A percentile compares a stretch with the other conserved stretches of the same genome.
Evolutionary conservation across 2,329 filamentous ascomycete species (phyloP).

Genomic region (Fusarium paranaense): DNA sequence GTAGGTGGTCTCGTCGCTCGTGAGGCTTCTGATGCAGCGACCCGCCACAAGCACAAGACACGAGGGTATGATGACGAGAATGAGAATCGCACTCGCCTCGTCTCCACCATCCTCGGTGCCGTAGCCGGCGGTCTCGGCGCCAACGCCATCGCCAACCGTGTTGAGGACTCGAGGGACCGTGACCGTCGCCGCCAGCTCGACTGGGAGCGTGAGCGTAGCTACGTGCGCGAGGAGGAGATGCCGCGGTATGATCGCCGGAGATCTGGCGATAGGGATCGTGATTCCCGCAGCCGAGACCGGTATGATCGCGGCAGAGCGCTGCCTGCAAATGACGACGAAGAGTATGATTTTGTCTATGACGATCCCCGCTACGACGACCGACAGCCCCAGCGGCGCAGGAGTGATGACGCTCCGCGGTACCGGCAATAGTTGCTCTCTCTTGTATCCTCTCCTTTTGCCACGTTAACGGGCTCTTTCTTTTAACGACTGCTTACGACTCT

Average conservation of each 20-base stretch:
- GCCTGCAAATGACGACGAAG: conserved; percentile 36
- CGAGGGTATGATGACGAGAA: conserved; percentile 43
- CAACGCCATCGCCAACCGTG: conserved; percentile 60
- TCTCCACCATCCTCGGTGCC: conserved; percentile 65
- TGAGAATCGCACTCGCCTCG: conserved; percentile 48
- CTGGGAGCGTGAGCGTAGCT: conserved; percentile 53
- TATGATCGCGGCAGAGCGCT: conserved; percentile 38
- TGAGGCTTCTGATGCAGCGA: conserved; percentile 59
- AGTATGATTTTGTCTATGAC: conserved; percentile 47
- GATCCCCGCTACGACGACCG: conserved; percentile 45
- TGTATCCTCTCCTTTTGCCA: neutral
- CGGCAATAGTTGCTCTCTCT: conserved; percentile 23
- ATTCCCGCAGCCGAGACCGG: conserved; percentile 13
- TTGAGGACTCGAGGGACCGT: conserved; percentile 53
- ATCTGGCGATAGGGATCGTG: conserved; percentile 21
- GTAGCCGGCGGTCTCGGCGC: conserved; percentile 67
- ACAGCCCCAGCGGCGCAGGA: conserved; percentile 37
- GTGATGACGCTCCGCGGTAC: conserved; percentile 41
- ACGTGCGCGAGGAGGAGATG: conserved; percentile 45
- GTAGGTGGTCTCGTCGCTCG: conserved; percentile 66
- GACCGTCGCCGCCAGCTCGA: conserved; percentile 48
- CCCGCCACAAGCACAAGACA: conserved; percentile 45
- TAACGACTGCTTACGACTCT: conserved; percentile 28
- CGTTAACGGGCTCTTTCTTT: neutral
- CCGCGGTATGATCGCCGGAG: conserved; percentile 41